Percentiles rank a stretch among this genome's conserved stretches.
These are phyloP conservation scores for Penicillium sp. DNA, from an alignment of 2,329 filamentous ascomycete genomes.

Conservation along the genomic window DNA sequence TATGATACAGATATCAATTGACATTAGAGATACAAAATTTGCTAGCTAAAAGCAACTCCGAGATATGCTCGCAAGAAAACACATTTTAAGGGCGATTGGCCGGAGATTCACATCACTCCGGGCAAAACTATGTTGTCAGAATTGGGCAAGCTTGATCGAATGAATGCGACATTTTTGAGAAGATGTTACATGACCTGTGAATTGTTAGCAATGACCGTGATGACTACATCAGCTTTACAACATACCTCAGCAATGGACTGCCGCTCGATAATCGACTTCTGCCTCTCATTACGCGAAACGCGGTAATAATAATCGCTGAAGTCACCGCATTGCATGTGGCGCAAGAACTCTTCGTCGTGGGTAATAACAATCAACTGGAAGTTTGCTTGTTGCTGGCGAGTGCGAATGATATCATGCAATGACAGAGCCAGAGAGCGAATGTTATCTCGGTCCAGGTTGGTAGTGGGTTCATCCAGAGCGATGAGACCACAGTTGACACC, in stretches of 20 bases:
- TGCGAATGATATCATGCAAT: slow-evolving; percentile 82
- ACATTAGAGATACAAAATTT: neutral
- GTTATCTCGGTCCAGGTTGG: slow-evolving; percentile 93
- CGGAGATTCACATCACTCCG: neutral
- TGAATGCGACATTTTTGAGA: neutral
- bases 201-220: slow-evolving; percentile 5
- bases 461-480: slow-evolving; percentile 95
- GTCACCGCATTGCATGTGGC: slow-evolving; percentile 89
- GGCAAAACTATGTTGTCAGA: neutral
- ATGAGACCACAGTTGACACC: slow-evolving; percentile 95
- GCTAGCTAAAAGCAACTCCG: neutral
- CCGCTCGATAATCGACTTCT: slow-evolving; percentile 83
- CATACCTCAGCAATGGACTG: slow-evolving; percentile 54
- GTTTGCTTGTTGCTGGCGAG: slow-evolving; percentile 81
- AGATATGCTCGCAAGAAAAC: neutral
- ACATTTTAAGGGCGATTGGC: neutral
- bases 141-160: neutral
- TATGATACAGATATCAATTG: neutral
- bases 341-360: slow-evolving; percentile 94
- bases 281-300: slow-evolving; percentile 76
- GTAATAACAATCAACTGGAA: slow-evolving; percentile 99
- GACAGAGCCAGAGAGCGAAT: slow-evolving; percentile 85
- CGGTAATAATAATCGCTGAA: slow-evolving; percentile 92
- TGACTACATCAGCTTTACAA: neutral
- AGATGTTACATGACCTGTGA: slow-evolving; percentile 21